Percentiles rank a stretch among this genome's conserved stretches.
These are phyloP conservation scores for Kitagawia praeruptora DNA, from an alignment of 129 eudicot genomes.

Conservation along the genomic window DNA sequence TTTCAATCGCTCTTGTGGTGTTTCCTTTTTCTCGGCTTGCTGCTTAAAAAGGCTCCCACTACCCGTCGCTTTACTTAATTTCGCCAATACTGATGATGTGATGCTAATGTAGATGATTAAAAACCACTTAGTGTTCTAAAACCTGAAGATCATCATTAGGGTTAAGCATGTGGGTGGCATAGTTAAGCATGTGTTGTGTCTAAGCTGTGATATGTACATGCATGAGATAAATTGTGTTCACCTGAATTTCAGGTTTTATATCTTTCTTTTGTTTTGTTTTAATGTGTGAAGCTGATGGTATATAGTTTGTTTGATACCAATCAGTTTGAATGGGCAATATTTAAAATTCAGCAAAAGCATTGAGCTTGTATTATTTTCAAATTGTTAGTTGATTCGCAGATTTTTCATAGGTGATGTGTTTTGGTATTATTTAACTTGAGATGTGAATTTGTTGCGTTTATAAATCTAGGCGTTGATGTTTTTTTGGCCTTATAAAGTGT, in stretches of 20 bases:
- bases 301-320: neutral
- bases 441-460: neutral
- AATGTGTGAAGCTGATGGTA: neutral
- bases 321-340: neutral
- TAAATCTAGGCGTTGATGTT: too few species aligned
- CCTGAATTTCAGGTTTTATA: neutral
- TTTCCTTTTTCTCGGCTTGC: slow-evolving; percentile 89
- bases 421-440: neutral
- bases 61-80: slow-evolving; percentile 67
- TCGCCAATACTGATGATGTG: slow-evolving; percentile 73
- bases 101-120: slow-evolving; percentile 33
- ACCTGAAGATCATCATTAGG: neutral
- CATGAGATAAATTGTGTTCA: neutral
- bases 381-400: slow-evolving; percentile 1
- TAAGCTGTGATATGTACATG: neutral
- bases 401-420: neutral
- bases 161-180: neutral
- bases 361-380: neutral
- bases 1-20: slow-evolving; percentile 95
- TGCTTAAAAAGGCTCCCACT: slow-evolving; percentile 54
- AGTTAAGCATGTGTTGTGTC: neutral
- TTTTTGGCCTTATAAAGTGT: neutral
- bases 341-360: slow-evolving; percentile 3
- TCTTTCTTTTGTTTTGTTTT: neutral
- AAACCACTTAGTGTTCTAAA: neutral